Evolutionary conservation across 208 protist species (phyloP).

Genomic region (Vickermania spadyakhi): DNA sequence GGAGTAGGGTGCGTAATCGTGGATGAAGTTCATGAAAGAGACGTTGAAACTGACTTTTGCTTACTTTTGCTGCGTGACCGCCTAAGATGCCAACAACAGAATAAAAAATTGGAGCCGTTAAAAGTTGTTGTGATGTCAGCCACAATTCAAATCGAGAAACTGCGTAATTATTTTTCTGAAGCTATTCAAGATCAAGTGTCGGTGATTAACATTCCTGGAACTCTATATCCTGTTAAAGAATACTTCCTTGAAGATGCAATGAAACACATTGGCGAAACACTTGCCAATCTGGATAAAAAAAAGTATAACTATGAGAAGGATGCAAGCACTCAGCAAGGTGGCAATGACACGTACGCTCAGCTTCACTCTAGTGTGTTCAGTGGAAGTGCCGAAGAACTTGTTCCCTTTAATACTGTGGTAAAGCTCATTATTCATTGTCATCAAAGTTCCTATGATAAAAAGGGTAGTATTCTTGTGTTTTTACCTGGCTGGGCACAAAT

Average conservation of each 20-base stretch:
- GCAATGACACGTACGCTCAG: slow-evolving; percentile 32
- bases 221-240: slow-evolving; percentile 74
- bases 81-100: slow-evolving; percentile 29
- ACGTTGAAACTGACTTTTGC: slow-evolving; percentile 80
- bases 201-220: slow-evolving; percentile 76
- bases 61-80: slow-evolving; percentile 67
- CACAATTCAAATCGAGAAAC: slow-evolving; percentile 63
- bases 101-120: slow-evolving; percentile 13
- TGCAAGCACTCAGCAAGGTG: neutral
- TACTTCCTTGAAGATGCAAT: slow-evolving; percentile 85
- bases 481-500: slow-evolving; percentile 88
- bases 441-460: slow-evolving; percentile 17
- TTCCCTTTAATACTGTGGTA: slow-evolving; percentile 61
- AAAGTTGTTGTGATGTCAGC: slow-evolving; percentile 98
- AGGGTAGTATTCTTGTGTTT: slow-evolving; percentile 83
- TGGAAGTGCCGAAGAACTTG: slow-evolving; percentile 43
- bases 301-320: neutral
- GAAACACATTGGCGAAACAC: slow-evolving; percentile 16
- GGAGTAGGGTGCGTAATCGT: slow-evolving; percentile 79
- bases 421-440: slow-evolving; percentile 64
- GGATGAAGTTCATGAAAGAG: slow-evolving; percentile 85
- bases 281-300: neutral
- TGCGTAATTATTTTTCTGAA: slow-evolving; percentile 56
- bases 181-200: slow-evolving; percentile 21
- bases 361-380: slow-evolving; percentile 47